These are phyloP conservation scores for Batrachochytrium dendrobatidis DNA, from an alignment of 371 early-diverging fungal genomes.

Conservation along the genomic window DNA sequence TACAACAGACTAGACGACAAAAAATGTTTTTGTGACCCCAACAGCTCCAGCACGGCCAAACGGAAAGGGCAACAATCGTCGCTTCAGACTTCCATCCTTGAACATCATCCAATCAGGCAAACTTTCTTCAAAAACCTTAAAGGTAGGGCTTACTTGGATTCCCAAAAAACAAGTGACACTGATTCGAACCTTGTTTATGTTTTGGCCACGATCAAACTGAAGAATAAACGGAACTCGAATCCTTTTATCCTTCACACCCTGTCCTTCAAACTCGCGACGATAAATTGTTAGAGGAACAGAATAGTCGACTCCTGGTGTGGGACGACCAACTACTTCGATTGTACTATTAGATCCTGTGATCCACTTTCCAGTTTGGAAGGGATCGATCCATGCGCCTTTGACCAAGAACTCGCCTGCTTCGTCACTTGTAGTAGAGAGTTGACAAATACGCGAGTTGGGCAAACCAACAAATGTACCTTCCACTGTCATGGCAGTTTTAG, in stretches of 20 bases:
- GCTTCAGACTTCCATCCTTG: not conserved
- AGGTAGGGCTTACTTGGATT: not conserved
- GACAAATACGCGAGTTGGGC: slow-evolving; percentile 2
- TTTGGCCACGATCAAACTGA: not conserved
- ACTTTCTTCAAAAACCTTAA: not conserved
- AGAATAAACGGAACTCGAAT: not conserved
- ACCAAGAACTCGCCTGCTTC: too few species aligned
- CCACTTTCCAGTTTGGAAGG: not conserved
- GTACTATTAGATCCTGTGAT: not conserved
- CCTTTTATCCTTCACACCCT: not conserved
- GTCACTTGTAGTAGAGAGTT: not conserved
- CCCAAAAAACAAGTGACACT: not conserved
- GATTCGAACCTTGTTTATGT: not conserved
- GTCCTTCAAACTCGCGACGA: slow-evolving; percentile 1
- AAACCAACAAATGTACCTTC: slow-evolving; percentile 1
- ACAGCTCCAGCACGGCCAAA: not conserved
- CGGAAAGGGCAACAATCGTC: not conserved
- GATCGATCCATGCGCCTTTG: not conserved
- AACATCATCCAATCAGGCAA: not conserved
- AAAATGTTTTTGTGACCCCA: not conserved
- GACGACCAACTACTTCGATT: not conserved
- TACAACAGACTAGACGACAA: not conserved
- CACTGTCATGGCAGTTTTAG: too few species aligned
- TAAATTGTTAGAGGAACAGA: not conserved
- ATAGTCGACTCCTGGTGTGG: slow-evolving; percentile 1